A percentile compares a stretch with the other conserved stretches of the same genome.
These are phyloP conservation scores for Glycine latifolia DNA, from an alignment of 306 rosid genomes.

Conservation along the genomic window DNA sequence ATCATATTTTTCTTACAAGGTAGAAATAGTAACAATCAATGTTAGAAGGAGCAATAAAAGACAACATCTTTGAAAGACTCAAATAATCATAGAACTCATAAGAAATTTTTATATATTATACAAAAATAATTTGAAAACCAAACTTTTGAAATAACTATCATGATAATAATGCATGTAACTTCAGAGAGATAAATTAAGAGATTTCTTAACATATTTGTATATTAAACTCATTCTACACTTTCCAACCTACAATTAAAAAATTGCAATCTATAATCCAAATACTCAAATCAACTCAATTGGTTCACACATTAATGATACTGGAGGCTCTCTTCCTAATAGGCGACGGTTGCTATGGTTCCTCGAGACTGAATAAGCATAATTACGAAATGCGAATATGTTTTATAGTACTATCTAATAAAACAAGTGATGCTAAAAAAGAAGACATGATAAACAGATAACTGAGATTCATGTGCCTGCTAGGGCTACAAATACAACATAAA, in stretches of 20 bases:
- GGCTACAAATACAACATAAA: slow-evolving; percentile 29
- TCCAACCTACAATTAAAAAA: background rate
- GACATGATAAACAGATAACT: background rate
- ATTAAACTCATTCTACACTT: background rate
- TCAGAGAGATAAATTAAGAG: background rate
- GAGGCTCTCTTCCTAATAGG: background rate
- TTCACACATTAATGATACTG: background rate
- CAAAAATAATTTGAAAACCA: background rate
- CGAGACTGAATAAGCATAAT: background rate
- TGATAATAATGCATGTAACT: background rate
- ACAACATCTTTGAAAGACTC: too few relatives aligned
- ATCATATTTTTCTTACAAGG: too few relatives aligned
- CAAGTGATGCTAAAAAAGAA: background rate
- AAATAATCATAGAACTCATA: too few relatives aligned
- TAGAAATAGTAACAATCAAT: too few relatives aligned
- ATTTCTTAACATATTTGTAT: background rate
- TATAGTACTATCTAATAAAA: too few relatives aligned
- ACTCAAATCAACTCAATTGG: background rate
- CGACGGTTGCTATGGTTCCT: background rate
- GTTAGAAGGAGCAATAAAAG: too few relatives aligned
- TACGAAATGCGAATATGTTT: background rate
- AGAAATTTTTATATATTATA: too few relatives aligned
- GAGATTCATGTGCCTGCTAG: slow-evolving; percentile 2
- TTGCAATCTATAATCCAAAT: background rate
- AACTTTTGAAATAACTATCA: background rate